phyloP scores from a whole-genome alignment of 2,329 filamentous ascomycete species.

The Capronia americana region DNA sequence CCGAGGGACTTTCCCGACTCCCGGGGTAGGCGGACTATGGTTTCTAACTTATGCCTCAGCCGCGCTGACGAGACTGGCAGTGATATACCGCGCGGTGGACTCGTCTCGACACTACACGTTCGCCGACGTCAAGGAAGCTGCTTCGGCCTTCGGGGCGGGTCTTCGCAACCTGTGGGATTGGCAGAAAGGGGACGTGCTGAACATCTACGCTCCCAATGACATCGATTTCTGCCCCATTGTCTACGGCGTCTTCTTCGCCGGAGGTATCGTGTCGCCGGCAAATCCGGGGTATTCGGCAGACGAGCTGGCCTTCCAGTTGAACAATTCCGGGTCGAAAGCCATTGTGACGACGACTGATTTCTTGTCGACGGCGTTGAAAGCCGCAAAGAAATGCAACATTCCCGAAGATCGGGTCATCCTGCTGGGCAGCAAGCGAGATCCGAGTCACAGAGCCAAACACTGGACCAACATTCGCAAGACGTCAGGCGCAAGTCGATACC shows the following conservation, averaged over 20 bases:
- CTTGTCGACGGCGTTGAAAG: slow-evolving; percentile 69
- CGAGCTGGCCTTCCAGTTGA: slow-evolving; percentile 84
- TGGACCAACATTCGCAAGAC: slow-evolving; percentile 75
- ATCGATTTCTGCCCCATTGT: slow-evolving; percentile 80
- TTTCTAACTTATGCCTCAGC: neutral
- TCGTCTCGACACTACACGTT: slow-evolving; percentile 76
- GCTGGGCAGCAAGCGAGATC: slow-evolving; percentile 74
- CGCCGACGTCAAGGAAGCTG: slow-evolving; percentile 67
- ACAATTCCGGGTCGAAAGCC: slow-evolving; percentile 75
- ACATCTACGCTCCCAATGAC: slow-evolving; percentile 82
- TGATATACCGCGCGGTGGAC: slow-evolving; percentile 39
- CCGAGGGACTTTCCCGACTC: slow-evolving; percentile 37
- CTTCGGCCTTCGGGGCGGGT: slow-evolving; percentile 77
- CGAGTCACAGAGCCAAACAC: slow-evolving; percentile 67
- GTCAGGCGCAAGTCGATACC: slow-evolving; percentile 63
- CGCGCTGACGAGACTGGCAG: slow-evolving; percentile 8
- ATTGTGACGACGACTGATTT: slow-evolving; percentile 75
- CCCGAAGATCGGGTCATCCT: slow-evolving; percentile 75
- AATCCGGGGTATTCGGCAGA: slow-evolving; percentile 86
- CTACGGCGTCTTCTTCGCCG: slow-evolving; percentile 83
- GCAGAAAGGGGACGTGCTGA: slow-evolving; percentile 83
- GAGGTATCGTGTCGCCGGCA: slow-evolving; percentile 78
- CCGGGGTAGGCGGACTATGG: slow-evolving; percentile 26
- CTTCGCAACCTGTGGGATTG: slow-evolving; percentile 77
- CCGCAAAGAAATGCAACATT: slow-evolving; percentile 74